Conservation (phyloP, 495 filamentous ascomycete genomes). For the Xylaria grammica region DNA sequence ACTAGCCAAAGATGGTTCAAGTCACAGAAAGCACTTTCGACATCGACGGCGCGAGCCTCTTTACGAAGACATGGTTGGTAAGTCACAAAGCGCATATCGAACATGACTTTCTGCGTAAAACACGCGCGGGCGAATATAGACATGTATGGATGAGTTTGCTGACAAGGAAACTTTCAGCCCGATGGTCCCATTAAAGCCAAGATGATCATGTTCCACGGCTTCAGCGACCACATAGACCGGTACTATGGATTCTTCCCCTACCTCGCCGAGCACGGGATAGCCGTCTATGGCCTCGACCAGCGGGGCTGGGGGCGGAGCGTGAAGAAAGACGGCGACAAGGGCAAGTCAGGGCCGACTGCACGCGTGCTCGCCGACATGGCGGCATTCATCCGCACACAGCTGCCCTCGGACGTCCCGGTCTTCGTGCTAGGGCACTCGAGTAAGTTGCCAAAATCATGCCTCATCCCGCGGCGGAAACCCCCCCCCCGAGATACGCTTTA, state of each 20-base stretch:
- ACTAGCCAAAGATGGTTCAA: slow-evolving; percentile 44
- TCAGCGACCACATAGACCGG: slow-evolving; percentile 81
- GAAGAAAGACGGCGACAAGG: slow-evolving; percentile 55
- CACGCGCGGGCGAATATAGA: background rate
- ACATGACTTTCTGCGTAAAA: slow-evolving; percentile 18
- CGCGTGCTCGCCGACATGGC: slow-evolving; percentile 78
- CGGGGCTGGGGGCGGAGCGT: slow-evolving; percentile 67
- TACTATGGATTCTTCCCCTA: slow-evolving; percentile 71
- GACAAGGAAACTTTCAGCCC: slow-evolving; percentile 45
- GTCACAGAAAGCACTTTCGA: slow-evolving; percentile 57
- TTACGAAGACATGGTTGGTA: slow-evolving; percentile 88
- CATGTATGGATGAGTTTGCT: background rate
- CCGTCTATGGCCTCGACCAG: slow-evolving; percentile 79
- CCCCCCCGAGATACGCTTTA: background rate
- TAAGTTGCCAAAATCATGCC: slow-evolving; percentile 15
- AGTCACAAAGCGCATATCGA: slow-evolving; percentile 29
- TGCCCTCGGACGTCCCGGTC: slow-evolving; percentile 58
- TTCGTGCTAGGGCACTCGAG: slow-evolving; percentile 88
- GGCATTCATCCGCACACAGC: slow-evolving; percentile 62
- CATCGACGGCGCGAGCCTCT: slow-evolving; percentile 66
- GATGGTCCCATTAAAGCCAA: slow-evolving; percentile 62
- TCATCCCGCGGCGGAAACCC: no score
- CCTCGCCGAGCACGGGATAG: slow-evolving; percentile 74
- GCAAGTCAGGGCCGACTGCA: slow-evolving; percentile 71
- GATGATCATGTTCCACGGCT: slow-evolving; percentile 82